These are phyloP conservation scores for Calonectria leucothoes DNA, from an alignment of 2,329 filamentous ascomycete species.

Conservation along the genomic window DNA sequence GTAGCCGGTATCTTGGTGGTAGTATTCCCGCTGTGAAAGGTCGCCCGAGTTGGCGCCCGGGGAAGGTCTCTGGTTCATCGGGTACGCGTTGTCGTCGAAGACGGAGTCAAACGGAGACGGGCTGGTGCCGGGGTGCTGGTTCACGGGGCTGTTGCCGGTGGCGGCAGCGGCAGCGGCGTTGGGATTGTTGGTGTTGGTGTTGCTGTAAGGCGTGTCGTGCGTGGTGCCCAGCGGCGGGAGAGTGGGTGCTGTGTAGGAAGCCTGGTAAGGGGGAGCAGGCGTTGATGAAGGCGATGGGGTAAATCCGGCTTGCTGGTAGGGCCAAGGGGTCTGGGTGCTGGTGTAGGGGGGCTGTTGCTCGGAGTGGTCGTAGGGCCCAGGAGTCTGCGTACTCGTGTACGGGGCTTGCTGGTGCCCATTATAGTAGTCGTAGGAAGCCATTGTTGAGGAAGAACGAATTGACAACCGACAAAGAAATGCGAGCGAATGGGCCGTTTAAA, in stretches of 20 bases:
- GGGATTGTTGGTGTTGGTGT: background rate
- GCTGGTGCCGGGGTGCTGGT: conserved; percentile 40
- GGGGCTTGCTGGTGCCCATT: conserved; percentile 53
- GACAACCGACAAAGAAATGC: background rate
- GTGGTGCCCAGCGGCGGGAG: conserved; percentile 37
- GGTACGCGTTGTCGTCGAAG: conserved; percentile 76
- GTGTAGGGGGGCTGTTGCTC: conserved; percentile 51
- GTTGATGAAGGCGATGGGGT: conserved; percentile 55
- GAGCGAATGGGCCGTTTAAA: conserved; percentile 15
- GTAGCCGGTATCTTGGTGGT: conserved; percentile 69
- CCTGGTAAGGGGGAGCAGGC: conserved; percentile 52
- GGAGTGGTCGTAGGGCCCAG: conserved; percentile 55
- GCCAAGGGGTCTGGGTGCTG: conserved; percentile 51
- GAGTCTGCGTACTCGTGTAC: conserved; percentile 49
- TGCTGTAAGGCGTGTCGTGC: conserved; percentile 19
- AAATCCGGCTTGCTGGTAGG: conserved; percentile 54
- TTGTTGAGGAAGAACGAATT: conserved; percentile 42
- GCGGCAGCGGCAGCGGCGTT: background rate
- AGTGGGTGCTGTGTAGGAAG: conserved; percentile 36
- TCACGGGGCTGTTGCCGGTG: conserved; percentile 38
- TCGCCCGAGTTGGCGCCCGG: conserved; percentile 51
- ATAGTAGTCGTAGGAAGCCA: conserved; percentile 77
- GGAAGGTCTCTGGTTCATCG: conserved; percentile 57
- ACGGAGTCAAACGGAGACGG: conserved; percentile 72
- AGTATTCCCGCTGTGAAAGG: conserved; percentile 49